Conservation (phyloP, 306 rosid genomes). For the Vigna nakashimae region DNA sequence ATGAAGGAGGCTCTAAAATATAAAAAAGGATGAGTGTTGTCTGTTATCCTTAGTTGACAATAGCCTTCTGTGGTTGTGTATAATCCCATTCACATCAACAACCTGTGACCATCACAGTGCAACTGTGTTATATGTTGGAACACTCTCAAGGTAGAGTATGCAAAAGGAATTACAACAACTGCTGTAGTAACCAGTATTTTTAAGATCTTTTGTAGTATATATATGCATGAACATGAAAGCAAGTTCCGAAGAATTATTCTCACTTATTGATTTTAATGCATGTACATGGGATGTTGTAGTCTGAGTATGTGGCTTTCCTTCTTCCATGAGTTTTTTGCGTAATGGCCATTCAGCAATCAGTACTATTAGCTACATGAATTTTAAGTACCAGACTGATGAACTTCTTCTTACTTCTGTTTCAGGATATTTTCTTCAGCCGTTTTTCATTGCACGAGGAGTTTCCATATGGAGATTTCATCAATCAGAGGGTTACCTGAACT, state of each 20-base stretch:
- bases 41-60: conserved; percentile 35
- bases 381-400: conserved; percentile 25
- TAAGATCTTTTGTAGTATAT: conserved; percentile 2
- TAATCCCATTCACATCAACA: conserved; percentile 54
- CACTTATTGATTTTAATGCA: conserved; percentile 4
- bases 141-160: conserved; percentile 41
- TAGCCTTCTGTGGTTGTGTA: conserved; percentile 31
- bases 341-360: not conserved
- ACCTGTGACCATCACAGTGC: conserved; percentile 53
- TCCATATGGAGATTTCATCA: conserved; percentile 70
- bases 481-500: conserved; percentile 60
- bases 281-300: conserved; percentile 4
- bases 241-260: not conserved
- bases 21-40: conserved; percentile 15
- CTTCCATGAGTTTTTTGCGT: conserved; percentile 22
- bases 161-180: conserved; percentile 11
- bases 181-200: not conserved
- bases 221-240: not conserved
- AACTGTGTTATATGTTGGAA: conserved; percentile 45
- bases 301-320: not conserved
- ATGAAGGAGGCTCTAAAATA: conserved; percentile 44
- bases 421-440: conserved; percentile 39
- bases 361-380: conserved; percentile 6
- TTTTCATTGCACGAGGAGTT: conserved; percentile 38
- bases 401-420: conserved; percentile 38